phyloP scores from a whole-genome alignment of 441 rosid genomes.

The Aquilaria agallochum region DNA sequence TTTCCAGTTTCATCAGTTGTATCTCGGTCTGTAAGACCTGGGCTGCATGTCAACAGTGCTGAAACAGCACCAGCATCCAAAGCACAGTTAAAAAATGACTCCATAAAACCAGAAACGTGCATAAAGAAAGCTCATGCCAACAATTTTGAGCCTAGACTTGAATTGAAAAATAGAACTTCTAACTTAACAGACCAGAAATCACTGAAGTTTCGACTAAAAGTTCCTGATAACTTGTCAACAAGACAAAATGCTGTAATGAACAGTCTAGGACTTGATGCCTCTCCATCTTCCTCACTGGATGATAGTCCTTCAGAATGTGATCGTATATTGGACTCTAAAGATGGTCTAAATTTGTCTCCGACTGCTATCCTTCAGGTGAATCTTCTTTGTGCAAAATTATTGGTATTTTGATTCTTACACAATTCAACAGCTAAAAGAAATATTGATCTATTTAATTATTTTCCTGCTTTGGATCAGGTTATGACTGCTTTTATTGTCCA shows the following conservation, averaged over 20 bases:
- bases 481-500: slow-evolving; percentile 51
- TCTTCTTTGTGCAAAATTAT: slow-evolving; percentile 17
- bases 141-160: slow-evolving; percentile 35
- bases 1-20: slow-evolving; percentile 34
- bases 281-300: slow-evolving; percentile 83
- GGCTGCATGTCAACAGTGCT: slow-evolving; percentile 29
- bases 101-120: slow-evolving; percentile 42
- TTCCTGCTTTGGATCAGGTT: slow-evolving; percentile 37
- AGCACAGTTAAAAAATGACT: slow-evolving; percentile 33
- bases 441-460: too few species aligned
- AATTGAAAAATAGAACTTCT: slow-evolving; percentile 43
- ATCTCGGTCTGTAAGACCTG: slow-evolving; percentile 39
- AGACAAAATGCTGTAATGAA: slow-evolving; percentile 78
- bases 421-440: too few species aligned
- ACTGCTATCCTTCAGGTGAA: slow-evolving; percentile 64
- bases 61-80: slow-evolving; percentile 33
- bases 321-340: slow-evolving; percentile 55
- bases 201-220: slow-evolving; percentile 83
- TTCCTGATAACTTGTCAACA: slow-evolving; percentile 69
- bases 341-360: slow-evolving; percentile 56
- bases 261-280: slow-evolving; percentile 92
- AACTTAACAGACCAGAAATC: slow-evolving; percentile 58
- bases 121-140: slow-evolving; percentile 36
- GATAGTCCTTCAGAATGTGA: slow-evolving; percentile 86
- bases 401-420: too few species aligned